A percentile compares a stretch with the other conserved stretches of the same genome.
phyloP scores from a whole-genome alignment of 2,329 filamentous ascomycete species.

The Ophiosphaerella narmari region DNA sequence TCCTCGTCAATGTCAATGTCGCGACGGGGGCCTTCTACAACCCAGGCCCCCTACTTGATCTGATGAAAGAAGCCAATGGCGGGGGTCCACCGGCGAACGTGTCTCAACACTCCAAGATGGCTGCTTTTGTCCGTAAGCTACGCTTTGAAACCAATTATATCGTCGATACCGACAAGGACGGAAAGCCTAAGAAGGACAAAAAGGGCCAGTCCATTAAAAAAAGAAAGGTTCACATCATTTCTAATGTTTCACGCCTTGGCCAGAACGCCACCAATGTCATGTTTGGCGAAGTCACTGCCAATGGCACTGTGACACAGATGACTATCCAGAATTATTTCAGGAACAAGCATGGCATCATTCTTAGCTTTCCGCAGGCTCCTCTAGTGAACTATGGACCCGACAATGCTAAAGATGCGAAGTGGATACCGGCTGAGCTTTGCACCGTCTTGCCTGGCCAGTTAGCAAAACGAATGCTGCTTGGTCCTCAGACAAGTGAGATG shows the following conservation, averaged over 20 bases:
- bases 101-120: slow-evolving; percentile 12
- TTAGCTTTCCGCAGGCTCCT: slow-evolving; percentile 26
- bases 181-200: slow-evolving; percentile 22
- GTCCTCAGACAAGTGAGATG: slow-evolving; percentile 37
- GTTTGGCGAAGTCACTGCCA: slow-evolving; percentile 16
- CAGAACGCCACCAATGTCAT: slow-evolving; percentile 39
- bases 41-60: slow-evolving; percentile 46
- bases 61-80: slow-evolving; percentile 30
- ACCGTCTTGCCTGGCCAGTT: slow-evolving; percentile 38
- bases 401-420: slow-evolving; percentile 22
- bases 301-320: slow-evolving; percentile 14
- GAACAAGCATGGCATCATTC: slow-evolving; percentile 24
- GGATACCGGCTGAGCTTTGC: slow-evolving; percentile 42
- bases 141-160: slow-evolving; percentile 50
- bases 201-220: slow-evolving; percentile 20
- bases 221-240: slow-evolving; percentile 46
- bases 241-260: slow-evolving; percentile 38
- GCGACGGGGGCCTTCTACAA: slow-evolving; percentile 64
- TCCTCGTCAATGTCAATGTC: slow-evolving; percentile 68
- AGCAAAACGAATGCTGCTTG: slow-evolving; percentile 29
- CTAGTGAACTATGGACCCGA: slow-evolving; percentile 33
- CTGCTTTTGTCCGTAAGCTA: slow-evolving; percentile 45
- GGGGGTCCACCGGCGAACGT: slow-evolving; percentile 9
- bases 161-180: slow-evolving; percentile 38
- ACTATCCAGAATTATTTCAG: slow-evolving; percentile 28